Evolutionary conservation across 345 rosid genomes (phyloP).

Genomic region (Dovyalis caffra): DNA sequence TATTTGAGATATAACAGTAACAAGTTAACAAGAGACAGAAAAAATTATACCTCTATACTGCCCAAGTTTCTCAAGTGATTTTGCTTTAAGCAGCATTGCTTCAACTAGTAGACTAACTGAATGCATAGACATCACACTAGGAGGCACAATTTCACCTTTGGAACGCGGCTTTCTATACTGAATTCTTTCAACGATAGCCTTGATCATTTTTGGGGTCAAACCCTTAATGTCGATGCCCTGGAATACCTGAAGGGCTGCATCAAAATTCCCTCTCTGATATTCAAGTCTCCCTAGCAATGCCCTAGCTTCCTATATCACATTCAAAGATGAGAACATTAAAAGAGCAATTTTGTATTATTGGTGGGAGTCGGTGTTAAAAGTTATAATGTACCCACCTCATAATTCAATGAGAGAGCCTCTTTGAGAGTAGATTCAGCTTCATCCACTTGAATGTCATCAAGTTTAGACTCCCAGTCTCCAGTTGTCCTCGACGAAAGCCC

Average conservation of each 20-base stretch:
- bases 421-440: constrained; percentile 94
- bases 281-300: constrained; percentile 93
- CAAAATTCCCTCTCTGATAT: constrained; percentile 85
- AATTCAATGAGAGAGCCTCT: constrained; percentile 95
- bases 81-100: constrained; percentile 86
- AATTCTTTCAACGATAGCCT: constrained; percentile 62
- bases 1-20: background rate
- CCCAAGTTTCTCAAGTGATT: constrained; percentile 72
- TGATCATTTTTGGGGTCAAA: constrained; percentile 64
- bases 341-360: background rate
- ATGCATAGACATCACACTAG: constrained; percentile 75
- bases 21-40: background rate
- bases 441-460: constrained; percentile 79
- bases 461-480: constrained; percentile 77
- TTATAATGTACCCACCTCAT: constrained; percentile 54
- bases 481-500: constrained; percentile 71
- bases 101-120: constrained; percentile 86
- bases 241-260: constrained; percentile 94
- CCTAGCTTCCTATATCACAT: constrained; percentile 77
- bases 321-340: background rate
- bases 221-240: constrained; percentile 75
- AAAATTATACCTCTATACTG: constrained; percentile 49
- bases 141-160: constrained; percentile 45
- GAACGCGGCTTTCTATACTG: constrained; percentile 54
- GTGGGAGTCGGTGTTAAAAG: background rate